Base-by-base conservation (phyloP, 306 rosid genomes). In the Castanea mollissima region DNA sequence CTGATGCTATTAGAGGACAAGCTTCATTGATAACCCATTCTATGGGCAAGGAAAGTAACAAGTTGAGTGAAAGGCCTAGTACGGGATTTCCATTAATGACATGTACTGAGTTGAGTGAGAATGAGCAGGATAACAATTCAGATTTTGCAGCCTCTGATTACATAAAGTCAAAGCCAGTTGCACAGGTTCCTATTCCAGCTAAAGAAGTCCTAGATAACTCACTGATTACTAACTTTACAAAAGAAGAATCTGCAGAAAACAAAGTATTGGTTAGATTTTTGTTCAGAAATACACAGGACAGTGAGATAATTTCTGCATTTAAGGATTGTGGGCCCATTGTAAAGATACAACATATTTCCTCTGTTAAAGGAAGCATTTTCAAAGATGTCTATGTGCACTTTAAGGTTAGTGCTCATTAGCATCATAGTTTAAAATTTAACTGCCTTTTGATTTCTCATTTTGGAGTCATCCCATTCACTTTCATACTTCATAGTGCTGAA, bases 191-290 rank as follows among this genome's bases (percentile, higher is more conserved):
- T 32, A 46, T 54, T 65, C 51, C 31, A 71, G 46, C 71, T 19
- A 41, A 12, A 60, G 68, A 64, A 63, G 67, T 55, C 74, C 68
- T 35, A 11, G 23, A 29, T 70, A 19, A 62, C 27, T 41, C 2
- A 15, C 76, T 35, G 20, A 16, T 8, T 35, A 35, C 27, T 12
- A 19, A 29, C 71, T 11, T 27, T 20, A 18, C 21, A 44, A 49
- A 80, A 34, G 46, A 74, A 25, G 67, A 44, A 64, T 55, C 75
- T 15, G 65, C 20, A 23, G 29, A 75, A 74, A 81, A 44, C 55
- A 81, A 13, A 31, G 75, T 59, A 76, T 69, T 75, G 76, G 80
- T 81, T 49, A 81, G 80, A 49, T 81, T 81, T 46, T 20, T 74
- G 72, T 4, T 1, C 55, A 41, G 21, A 15, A 18, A 44, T 41